phyloP scores from a whole-genome alignment of 345 rosid genomes.

The Salix suchowensis region DNA sequence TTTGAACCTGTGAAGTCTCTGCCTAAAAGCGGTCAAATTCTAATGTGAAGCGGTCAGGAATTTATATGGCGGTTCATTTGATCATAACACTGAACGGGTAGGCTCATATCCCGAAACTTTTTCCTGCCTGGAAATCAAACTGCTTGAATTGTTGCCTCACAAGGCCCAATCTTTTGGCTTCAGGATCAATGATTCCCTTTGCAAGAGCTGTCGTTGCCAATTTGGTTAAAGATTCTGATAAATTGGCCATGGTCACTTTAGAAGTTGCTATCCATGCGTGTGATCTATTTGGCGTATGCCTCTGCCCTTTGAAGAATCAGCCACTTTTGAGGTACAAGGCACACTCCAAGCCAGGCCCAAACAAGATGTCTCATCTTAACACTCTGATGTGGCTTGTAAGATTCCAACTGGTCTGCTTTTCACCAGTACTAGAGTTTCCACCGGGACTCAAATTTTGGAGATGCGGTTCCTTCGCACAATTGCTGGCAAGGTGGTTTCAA shows the following conservation, averaged over 20 bases:
- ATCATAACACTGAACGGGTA: background rate
- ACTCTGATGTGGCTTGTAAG: background rate
- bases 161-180: background rate
- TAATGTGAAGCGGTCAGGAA: background rate
- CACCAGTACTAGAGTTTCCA: background rate
- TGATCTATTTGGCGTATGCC: background rate
- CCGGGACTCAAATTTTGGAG: background rate
- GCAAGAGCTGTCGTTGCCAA: background rate
- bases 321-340: background rate
- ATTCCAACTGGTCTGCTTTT: background rate
- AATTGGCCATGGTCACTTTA: background rate
- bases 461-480: background rate
- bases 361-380: background rate
- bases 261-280: background rate
- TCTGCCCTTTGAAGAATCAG: conserved; percentile 1
- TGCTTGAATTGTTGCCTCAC: background rate
- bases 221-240: background rate
- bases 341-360: background rate
- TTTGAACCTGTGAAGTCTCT: conserved; percentile 34
- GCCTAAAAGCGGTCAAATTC: conserved; percentile 1
- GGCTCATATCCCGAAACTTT: conserved; percentile 1
- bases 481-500: background rate
- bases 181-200: background rate
- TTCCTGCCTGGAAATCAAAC: background rate
- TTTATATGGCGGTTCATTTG: background rate